Base-by-base conservation (phyloP, 192 early-diverging fungal species). In the Obelidium mucronatum region DNA sequence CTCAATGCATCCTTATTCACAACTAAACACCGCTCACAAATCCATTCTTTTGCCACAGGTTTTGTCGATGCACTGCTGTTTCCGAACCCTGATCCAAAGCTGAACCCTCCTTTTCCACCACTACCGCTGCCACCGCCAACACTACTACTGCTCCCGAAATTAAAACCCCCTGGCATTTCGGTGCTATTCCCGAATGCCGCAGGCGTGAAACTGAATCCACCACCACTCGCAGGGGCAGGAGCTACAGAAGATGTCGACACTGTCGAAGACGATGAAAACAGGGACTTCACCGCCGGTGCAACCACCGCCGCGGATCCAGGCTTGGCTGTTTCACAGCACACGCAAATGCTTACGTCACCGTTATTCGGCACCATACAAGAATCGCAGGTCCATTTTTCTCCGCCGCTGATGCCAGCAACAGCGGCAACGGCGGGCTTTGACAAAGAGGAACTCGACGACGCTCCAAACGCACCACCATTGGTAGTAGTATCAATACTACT, bases 1-100 rank as follows among this genome's bases (percentile, higher is more conserved):
- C 8, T 51, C 22, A 22, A 22, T 8, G 8, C 24, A 42, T 67
- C 40, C 31, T 40, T 15, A 30, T 67, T 67, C 40, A 8, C 42
- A 1, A 42, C 66, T 26, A 67, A 51, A 67, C 39, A 67, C 34
- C 24, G 6, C n/a, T 51, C 39, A 51, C 66, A 67, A 13, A 42
- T 36, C 66, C 66, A 65, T 6, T 65, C 37, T 39, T 65, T 65
- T n/a, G n/a, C n/a, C n/a, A n/a, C n/a, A 24, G 63, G 63, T 24
- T 5, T 36, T 19, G 31, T 26, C 19, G 34, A 2, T 15, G 35
- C 63, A 15, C 11, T 24, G 26, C 13, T 31, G 30, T 31, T 58
- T 58, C 24, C 24, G 24, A 58, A 58, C 55, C 5, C 6, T 11
- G 26, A 58, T 58, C 24, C 24, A 31, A 58, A 58, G 17, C 5